Evolutionary conservation across 1,284 basidiomycete genomes (phyloP).

Genomic region (Trametes versicolor): DNA sequence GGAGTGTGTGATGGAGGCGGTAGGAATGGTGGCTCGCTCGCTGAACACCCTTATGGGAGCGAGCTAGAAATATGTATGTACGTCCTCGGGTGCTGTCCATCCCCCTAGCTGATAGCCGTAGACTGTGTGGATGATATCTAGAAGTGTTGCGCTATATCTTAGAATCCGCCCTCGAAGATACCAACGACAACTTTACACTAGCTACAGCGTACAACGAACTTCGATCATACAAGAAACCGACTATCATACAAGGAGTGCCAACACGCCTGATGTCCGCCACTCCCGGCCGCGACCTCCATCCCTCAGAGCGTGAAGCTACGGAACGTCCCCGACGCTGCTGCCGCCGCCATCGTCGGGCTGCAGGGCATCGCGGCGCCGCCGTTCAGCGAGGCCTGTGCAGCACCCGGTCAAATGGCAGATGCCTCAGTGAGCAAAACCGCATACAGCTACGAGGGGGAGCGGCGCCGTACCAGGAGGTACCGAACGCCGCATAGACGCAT

Average conservation of each 20-base stretch:
- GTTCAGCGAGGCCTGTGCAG: neutral
- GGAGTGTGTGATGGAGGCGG: slow-evolving; percentile 77
- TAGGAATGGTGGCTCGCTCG: slow-evolving; percentile 66
- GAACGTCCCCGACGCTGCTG: neutral
- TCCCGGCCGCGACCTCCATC: no score
- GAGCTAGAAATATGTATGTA: neutral
- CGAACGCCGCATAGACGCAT: slow-evolving; percentile 61
- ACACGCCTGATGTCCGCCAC: no score
- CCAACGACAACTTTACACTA: no score
- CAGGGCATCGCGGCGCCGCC: slow-evolving; percentile 11
- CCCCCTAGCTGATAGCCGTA: no score
- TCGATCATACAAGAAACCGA: no score
- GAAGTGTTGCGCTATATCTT: no score
- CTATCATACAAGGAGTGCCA: no score
- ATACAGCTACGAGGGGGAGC: slow-evolving; percentile 3
- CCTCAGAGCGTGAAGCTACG: no score
- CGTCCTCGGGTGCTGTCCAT: no score
- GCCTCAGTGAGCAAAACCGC: slow-evolving; percentile 17
- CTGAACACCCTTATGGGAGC: slow-evolving; percentile 40
- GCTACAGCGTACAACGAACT: no score
- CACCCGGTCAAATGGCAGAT: slow-evolving; percentile 5
- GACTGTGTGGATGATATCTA: no score
- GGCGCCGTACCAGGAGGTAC: slow-evolving; percentile 51
- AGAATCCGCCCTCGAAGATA: no score
- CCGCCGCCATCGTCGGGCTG: slow-evolving; percentile 11